Base-by-base conservation (phyloP, 2,329 filamentous ascomycete genomes). In the Colletotrichum plurivorum region DNA sequence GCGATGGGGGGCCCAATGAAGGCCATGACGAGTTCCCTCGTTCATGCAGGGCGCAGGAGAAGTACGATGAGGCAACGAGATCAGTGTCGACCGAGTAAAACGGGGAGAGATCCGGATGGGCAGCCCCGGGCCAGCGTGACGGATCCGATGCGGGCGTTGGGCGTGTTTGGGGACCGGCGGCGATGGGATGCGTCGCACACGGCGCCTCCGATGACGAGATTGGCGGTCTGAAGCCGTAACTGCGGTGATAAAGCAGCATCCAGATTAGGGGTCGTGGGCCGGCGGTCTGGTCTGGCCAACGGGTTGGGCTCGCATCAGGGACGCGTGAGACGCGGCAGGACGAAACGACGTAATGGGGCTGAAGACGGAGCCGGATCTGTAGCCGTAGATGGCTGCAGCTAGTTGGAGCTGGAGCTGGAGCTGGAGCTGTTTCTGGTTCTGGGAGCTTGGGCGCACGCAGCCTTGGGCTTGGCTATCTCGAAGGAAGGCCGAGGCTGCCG, bases 11-110 rank as follows among this genome's bases (percentile, higher is more conserved):
- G 31, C 27, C 49, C 62, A 39, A 36, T 49, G 22, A 56, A 57
- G 43, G 56, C 25, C n/a, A 55, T 53, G 59, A 65, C 48, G 57
- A 63, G 46, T n/a, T 45, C 57, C 58, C 67, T 59, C 45, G 48
- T 71, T 57, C 63, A 71, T 70, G 67, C 70, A 67, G 51, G 55
- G 55, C 55, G 62, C 55, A 52, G 57, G 55, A 52, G 62, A 60
- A 56, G 62, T 36, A 69, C 62, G 62, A 69, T 60, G 66, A 69
- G 66, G 61, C 55, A 66, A 69, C 55, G 43, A 18, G 43, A 66
- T 66, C 66, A 66, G 18, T 51, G 39, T 51, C 45, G 31, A 60
- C 31, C 54, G 62, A 66, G 54, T 20, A 27, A 59, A 39, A 36
- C 8, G 65, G 66, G 55, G 52, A 64, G 27, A 51, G 22, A 46